These are phyloP conservation scores for Aspergillus sp. DNA, from an alignment of 2,329 filamentous ascomycete species.

Conservation along the genomic window DNA sequence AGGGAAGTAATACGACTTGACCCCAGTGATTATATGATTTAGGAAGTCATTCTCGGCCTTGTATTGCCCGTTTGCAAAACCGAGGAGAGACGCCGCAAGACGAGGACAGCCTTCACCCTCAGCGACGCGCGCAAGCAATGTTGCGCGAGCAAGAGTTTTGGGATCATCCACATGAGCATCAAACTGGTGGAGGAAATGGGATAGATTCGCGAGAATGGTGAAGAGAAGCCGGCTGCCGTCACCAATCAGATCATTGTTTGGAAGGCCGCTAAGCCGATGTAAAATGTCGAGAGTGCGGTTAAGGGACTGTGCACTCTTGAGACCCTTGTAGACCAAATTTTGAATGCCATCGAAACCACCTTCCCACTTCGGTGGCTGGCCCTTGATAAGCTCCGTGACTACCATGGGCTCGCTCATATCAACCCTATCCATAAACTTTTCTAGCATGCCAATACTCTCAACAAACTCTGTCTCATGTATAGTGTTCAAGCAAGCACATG, in stretches of 20 bases:
- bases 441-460: conserved; percentile 87
- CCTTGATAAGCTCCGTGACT: conserved; percentile 70
- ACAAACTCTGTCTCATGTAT: conserved; percentile 95
- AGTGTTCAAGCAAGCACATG: conserved; percentile 91
- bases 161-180: conserved; percentile 62
- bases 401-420: conserved; percentile 72
- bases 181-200: conserved; percentile 76
- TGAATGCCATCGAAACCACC: conserved; percentile 84
- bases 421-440: conserved; percentile 79
- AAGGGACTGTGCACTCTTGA: conserved; percentile 81
- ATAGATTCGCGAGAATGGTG: conserved; percentile 86
- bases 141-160: conserved; percentile 62
- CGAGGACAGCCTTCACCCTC: conserved; percentile 68
- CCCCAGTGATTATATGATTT: conserved; percentile 67
- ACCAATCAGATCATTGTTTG: conserved; percentile 77
- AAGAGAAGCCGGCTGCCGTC: conserved; percentile 81
- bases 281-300: conserved; percentile 75
- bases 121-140: conserved; percentile 69
- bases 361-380: conserved; percentile 83
- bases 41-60: conserved; percentile 74
- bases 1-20: conserved; percentile 78
- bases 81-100: conserved; percentile 68
- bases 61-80: conserved; percentile 68
- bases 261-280: conserved; percentile 74
- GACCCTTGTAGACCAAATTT: conserved; percentile 82